A percentile compares a stretch with the other conserved stretches of the same genome.
Evolutionary conservation across 352 stramenopile species (phyloP).

Genomic region (Phytophthora multivora): DNA sequence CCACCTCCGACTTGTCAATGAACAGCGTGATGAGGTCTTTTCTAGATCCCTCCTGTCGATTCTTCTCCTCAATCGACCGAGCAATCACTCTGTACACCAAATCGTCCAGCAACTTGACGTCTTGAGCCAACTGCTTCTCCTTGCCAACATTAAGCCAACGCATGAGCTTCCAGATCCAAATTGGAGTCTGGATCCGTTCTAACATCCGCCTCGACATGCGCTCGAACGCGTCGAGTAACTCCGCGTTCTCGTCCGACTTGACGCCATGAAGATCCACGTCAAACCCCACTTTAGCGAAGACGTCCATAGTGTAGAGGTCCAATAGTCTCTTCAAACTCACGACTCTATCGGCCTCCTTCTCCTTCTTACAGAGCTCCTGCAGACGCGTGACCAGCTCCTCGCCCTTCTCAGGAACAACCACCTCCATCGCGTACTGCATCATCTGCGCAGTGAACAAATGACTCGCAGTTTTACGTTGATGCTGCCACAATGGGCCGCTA

Average conservation of each 20-base stretch:
- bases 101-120: conserved; percentile 36
- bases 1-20: conserved; percentile 40
- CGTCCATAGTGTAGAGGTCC: conserved; percentile 66
- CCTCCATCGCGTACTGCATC: conserved; percentile 67
- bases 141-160: conserved; percentile 44
- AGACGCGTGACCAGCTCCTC: conserved; percentile 45
- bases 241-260: conserved; percentile 36
- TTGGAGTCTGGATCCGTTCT: conserved; percentile 42
- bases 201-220: conserved; percentile 37
- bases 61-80: conserved; percentile 39
- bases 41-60: not conserved
- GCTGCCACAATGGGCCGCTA: conserved; percentile 68
- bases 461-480: conserved; percentile 88
- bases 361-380: conserved; percentile 11
- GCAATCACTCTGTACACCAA: conserved; percentile 43
- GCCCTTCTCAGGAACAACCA: conserved; percentile 46
- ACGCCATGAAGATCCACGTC: conserved; percentile 63
- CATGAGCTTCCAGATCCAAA: conserved; percentile 46
- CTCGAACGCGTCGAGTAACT: conserved; percentile 44
- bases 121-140: conserved; percentile 41
- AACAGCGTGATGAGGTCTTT: conserved; percentile 63
- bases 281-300: conserved; percentile 80
- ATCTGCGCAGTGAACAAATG: conserved; percentile 86
- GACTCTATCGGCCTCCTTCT: conserved; percentile 12
- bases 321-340: conserved; percentile 61